phyloP scores from a whole-genome alignment of 2,329 filamentous ascomycete species.

The Xylariomycetidae sp. region DNA sequence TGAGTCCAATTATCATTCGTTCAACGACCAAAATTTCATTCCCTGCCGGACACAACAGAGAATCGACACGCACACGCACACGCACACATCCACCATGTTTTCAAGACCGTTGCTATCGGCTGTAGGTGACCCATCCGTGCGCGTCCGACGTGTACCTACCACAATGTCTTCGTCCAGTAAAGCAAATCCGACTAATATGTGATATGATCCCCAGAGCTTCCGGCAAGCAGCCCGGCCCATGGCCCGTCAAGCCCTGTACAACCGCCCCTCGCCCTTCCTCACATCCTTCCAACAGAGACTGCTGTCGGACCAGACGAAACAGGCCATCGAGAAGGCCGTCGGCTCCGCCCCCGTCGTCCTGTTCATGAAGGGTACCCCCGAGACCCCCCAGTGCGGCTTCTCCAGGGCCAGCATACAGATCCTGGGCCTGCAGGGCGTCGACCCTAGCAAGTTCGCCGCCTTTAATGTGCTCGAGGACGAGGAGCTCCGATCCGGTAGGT shows the following conservation, averaged over 20 bases:
- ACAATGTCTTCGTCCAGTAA: neutral
- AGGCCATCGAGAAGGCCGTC: conserved; percentile 88
- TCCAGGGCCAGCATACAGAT: conserved; percentile 94
- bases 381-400: conserved; percentile 94
- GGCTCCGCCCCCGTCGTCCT: conserved; percentile 85
- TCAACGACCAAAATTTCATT: too few relatives aligned
- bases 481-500: conserved; percentile 73
- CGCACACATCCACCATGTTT: conserved; percentile 22
- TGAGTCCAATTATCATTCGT: too few relatives aligned
- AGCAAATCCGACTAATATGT: too few relatives aligned
- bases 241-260: conserved; percentile 13
- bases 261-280: conserved; percentile 25
- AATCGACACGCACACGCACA: too few relatives aligned
- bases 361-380: conserved; percentile 99
- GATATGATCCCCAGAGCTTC: conserved; percentile 32
- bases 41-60: too few relatives aligned
- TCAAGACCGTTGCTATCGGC: conserved; percentile 18
- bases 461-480: conserved; percentile 95
- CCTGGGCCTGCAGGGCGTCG: conserved; percentile 87
- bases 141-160: conserved; percentile 1
- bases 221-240: conserved; percentile 37
- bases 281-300: conserved; percentile 51
- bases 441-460: conserved; percentile 93
- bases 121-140: too few relatives aligned
- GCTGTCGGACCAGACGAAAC: conserved; percentile 73